Conservation (phyloP, 2,329 filamentous ascomycete species). For the Aspergillus carbonarius region DNA sequence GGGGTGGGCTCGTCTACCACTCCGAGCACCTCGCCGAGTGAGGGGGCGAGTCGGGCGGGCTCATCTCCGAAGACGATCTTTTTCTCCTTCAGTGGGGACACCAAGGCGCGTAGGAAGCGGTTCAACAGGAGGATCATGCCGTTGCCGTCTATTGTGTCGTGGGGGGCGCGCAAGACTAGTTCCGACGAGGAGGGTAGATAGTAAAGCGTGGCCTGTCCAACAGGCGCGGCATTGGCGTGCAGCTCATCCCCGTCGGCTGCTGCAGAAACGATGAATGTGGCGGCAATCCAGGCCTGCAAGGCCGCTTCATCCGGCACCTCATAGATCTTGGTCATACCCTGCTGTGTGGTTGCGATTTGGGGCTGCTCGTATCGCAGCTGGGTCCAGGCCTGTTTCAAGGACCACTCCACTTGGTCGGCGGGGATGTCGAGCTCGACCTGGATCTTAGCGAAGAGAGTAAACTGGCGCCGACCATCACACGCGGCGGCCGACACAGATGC, state of each 20-base stretch:
- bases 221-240: background rate
- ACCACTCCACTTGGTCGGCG: background rate
- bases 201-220: constrained; percentile 3
- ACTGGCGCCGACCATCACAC: background rate
- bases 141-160: background rate
- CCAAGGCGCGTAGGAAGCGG: background rate
- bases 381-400: background rate
- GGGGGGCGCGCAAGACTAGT: constrained; percentile 3
- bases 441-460: background rate
- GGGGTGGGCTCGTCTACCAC: background rate
- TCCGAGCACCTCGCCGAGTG: background rate
- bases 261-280: background rate
- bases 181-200: constrained; percentile 3
- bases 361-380: constrained; percentile 3
- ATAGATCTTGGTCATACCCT: background rate
- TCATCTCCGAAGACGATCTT: background rate
- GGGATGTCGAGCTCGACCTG: background rate
- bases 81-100: background rate
- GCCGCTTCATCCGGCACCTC: background rate
- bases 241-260: background rate
- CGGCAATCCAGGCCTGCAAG: background rate
- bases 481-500: background rate
- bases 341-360: background rate
- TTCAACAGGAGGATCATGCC: background rate
- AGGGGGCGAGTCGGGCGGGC: background rate